Evolutionary conservation across 1,139 yeast genomes (phyloP), one percentile per base, ranked within the genome.

Genomic region (Yamadazyma sp.): DNA sequence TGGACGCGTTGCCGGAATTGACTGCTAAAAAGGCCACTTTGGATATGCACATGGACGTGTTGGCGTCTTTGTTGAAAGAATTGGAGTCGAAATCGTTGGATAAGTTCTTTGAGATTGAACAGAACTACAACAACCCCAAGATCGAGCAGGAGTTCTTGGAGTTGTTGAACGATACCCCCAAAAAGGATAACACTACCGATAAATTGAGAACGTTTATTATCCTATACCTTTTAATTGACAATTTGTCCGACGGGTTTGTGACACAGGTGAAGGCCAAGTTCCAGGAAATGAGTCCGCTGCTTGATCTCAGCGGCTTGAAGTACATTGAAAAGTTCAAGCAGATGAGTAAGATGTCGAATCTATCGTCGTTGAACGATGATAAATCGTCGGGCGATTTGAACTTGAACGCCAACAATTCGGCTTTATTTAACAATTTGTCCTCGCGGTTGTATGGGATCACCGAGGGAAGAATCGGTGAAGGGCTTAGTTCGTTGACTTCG

Each of bases 31-130:
- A 92, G 59, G 75, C 82, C 38, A 81, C 90, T 16, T 82, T 92
- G 51, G 99, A 92, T 62, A 86, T 87, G 84, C 99, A 92, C 64
- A 92, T 92, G 96, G 90, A 89, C 54, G 90, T 92, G 31, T 80
- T 95, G 48, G 88, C 96, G 6, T 78, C 92, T 8, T 68, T 92
- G 41, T 74, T 94, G 44, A 82, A 83, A 53, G 90, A 89, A 49
- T 73, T 92, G 43, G 95, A 92, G 51, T 82, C 85, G 12, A 86
- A 92, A 48, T 83, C 84, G 16, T 73, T 92, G 50, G 98, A 94
- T 53, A 81, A 89, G 44, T 86, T 89, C 52, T 92, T 90, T 58
- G 97, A 92, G 62, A 80, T 94, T 44, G 99, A 92, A 62, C 97
- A 92, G 54, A 80, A 77, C 51, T 70, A 76, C 38, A 73, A 67